A percentile compares a stretch with the other conserved stretches of the same genome.
phyloP scores from a whole-genome alignment of 73 alveolate species.

The Effrenium voratum region DNA sequence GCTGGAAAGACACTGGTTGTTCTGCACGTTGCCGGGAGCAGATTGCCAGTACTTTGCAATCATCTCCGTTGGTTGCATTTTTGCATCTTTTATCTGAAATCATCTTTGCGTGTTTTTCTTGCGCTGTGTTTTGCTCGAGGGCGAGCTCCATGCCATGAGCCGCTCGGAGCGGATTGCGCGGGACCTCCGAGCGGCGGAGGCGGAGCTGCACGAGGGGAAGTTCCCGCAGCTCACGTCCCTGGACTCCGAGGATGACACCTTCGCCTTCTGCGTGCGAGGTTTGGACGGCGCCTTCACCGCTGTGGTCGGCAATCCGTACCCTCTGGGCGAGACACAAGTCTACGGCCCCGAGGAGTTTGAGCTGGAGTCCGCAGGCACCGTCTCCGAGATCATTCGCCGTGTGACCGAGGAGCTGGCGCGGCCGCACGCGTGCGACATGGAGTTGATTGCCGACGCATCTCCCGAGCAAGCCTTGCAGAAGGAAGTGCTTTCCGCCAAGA shows the following conservation, averaged over 20 bases:
- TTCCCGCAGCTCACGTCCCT: background rate
- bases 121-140: background rate
- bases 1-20: background rate
- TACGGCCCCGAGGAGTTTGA: constrained; percentile 68
- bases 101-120: background rate
- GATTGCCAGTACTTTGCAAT: background rate
- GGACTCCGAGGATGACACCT: constrained; percentile 24
- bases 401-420: background rate
- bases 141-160: background rate
- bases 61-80: background rate
- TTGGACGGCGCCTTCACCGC: constrained; percentile 63
- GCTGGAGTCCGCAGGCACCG: background rate
- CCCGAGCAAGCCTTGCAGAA: constrained; percentile 19
- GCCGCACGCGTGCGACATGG: background rate
- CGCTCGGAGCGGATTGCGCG: background rate
- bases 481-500: constrained; percentile 4
- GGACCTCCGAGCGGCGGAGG: background rate
- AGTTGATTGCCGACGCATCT: constrained; percentile 22
- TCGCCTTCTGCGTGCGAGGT: background rate
- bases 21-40: background rate
- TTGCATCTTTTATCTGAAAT: background rate
- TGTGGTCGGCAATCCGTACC: constrained; percentile 33
- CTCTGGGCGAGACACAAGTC: constrained; percentile 16
- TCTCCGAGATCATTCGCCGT: background rate
- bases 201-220: background rate